A percentile compares a stretch with the other conserved stretches of the same genome.
phyloP scores from a whole-genome alignment of 176 grass and related monocot species.

The Canna indica region DNA sequence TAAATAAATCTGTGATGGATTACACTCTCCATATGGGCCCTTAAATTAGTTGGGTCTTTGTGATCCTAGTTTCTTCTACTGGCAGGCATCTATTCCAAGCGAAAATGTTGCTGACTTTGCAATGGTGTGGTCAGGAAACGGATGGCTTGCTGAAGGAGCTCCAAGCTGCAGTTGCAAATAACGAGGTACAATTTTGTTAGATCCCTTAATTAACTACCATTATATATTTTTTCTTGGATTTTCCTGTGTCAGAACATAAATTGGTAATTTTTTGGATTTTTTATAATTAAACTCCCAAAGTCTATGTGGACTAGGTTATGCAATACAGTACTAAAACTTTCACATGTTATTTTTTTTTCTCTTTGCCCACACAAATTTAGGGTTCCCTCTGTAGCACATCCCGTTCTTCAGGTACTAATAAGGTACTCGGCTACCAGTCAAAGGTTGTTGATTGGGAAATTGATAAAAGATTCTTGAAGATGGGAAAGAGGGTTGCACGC shows the following conservation, averaged over 20 bases:
- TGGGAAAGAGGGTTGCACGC: constrained; percentile 63
- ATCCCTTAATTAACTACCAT: background rate
- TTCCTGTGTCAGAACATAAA: background rate
- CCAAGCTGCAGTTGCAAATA: constrained; percentile 37
- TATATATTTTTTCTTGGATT: background rate
- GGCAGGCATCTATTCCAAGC: constrained; percentile 22
- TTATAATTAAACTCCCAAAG: background rate
- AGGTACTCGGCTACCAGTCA: constrained; percentile 39
- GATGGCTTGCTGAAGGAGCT: constrained; percentile 65
- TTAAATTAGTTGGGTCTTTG: background rate
- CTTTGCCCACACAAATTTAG: constrained; percentile 29
- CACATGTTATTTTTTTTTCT: too few relatives aligned
- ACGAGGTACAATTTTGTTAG: constrained; percentile 34
- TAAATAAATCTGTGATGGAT: background rate
- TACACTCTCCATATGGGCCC: background rate
- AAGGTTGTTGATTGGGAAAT: constrained; percentile 60
- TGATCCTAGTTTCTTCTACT: constrained; percentile 17
- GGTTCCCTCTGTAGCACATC: constrained; percentile 54
- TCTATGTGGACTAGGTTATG: background rate
- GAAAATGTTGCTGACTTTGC: constrained; percentile 30
- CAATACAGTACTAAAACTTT: too few relatives aligned
- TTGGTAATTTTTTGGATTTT: background rate
- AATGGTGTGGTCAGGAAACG: constrained; percentile 51
- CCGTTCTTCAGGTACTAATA: constrained; percentile 34
- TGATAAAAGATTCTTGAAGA: constrained; percentile 58